Conservation (phyloP, 306 rosid genomes). For the Begonia masoniana region DNA sequence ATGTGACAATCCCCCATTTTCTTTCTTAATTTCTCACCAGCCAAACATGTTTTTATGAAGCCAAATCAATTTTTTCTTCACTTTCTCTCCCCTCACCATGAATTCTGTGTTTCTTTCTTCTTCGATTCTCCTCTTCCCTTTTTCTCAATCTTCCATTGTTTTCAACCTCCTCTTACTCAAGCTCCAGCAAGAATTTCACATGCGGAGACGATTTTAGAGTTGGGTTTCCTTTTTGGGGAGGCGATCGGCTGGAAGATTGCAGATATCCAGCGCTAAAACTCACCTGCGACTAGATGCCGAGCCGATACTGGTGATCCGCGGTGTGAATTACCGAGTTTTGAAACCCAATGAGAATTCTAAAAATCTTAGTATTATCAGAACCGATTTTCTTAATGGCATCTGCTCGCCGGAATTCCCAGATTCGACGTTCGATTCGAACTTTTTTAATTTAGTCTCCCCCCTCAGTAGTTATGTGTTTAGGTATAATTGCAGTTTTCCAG, state of each 20-base stretch:
- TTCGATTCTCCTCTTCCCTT: no score
- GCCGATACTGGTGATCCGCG: not conserved
- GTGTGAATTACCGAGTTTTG: conserved; percentile 1
- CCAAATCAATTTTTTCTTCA: no score
- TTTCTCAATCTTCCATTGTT: no score
- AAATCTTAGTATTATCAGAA: conserved; percentile 1
- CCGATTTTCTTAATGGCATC: not conserved
- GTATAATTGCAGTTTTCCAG: not conserved
- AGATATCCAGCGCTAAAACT: conserved; percentile 5
- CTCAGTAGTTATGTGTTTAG: not conserved
- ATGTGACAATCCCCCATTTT: no score
- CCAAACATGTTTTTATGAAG: no score
- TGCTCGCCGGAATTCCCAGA: not conserved
- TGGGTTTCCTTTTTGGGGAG: conserved; percentile 8
- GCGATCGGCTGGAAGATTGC: not conserved
- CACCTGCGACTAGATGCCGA: conserved; percentile 1
- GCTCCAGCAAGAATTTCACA: not conserved
- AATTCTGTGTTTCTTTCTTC: no score
- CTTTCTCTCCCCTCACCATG: no score
- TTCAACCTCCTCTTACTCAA: not conserved
- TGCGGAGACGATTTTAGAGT: not conserved
- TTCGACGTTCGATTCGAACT: not conserved
- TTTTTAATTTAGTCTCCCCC: not conserved
- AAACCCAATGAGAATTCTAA: not conserved
- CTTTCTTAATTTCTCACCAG: no score